Base-by-base conservation (phyloP, 768 basidiomycete species). In the Podaxis sp. region DNA sequence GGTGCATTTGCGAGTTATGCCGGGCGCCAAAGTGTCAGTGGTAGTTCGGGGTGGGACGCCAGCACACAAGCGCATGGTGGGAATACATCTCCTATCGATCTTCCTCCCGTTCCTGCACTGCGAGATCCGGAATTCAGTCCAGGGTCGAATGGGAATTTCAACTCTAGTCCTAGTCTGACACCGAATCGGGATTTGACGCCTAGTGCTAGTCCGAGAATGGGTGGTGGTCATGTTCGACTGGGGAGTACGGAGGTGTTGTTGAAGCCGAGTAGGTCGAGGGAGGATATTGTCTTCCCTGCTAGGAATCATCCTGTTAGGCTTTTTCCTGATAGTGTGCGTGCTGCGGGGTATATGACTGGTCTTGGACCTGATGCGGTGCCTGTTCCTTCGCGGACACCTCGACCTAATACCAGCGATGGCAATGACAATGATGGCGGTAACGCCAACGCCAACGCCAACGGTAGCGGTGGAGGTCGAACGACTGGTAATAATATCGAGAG, bases 321-420 rank as follows among this genome's bases (percentile, higher is more conserved):
- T 35, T 74, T 77, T 63, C 79, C 77, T 3, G 69, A 69, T 1
- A 64, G 76, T 11, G 75, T 75, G 27, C 72, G 76, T 28, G 71
- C 70, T 2, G 75, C 73, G 4, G 76, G 74, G 9, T 73, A 75
- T 32, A 59, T 46, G 21, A 54, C 50, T 50, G 57, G 61, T 14
- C 50, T 57, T 28, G n/a, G 35, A 18, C 48, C 61, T 44, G 50
- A 56, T 23, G 50, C 61, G 2, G 14, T 62, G 25, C 48, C 61
- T 44, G 9, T 56, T 10, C 48, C 61, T 25, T 37, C 52, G 1
- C 47, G 18, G 11, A 47, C 61, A 21, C 40, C 50, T 4, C 37
- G 55, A 23, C n/a, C 9, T 3, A 25, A 16, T 37, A 36, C n/a
- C 14, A 14, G 2, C 1, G 28, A 47, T 44, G 42, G 23, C 23